Base-by-base conservation (phyloP, 2,329 filamentous ascomycete species). In the Akanthomyces muscarius region DNA sequence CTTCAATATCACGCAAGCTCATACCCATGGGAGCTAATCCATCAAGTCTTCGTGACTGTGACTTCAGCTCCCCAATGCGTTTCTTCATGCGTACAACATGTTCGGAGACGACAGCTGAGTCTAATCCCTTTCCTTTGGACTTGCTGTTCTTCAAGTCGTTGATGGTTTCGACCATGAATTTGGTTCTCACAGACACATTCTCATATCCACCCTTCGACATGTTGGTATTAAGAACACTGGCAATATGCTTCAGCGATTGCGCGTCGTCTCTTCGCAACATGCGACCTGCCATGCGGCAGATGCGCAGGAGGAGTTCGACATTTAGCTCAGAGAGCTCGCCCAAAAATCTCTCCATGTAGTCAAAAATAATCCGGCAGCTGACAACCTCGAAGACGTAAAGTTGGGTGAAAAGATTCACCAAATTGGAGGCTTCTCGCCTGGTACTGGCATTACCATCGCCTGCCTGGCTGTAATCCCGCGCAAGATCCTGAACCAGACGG, bases 101-200 rank as follows among this genome's bases (percentile, higher is more conserved):
- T 70, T 97, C 92, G 1, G 88, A 88, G 0, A 88, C 85, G 6
- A 96, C 80, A 3, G 84, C 85, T 1, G 90, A 90, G 47, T 89
- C 90, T 51, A 84, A 83, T 5, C 84, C 84, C 18, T 86, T 87
- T 16, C 88, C 87, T 75, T 94, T 97, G 71, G 93, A 83, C 64
- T 91, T 91, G 76, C 95, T 97, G 79, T 96, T 97, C 74, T 97
- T 97, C 36, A 99, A 81, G 70, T 97, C 91, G 64, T 90, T 92
- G 74, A 99, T 97, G 1, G 90, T 95, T 71, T 98, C 94, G 58
- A 99, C 90, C 93, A 98, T 98, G 76, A 97, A 97, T 68, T 90
- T 96, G 1, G 94, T 97, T 62, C 95, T 88, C 11, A 93, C 90
- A 1, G 92, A 94, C 33, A 97, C 79, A 23, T 87, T 89, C 14